Base-by-base conservation (phyloP, 75 land plant genomes). In the Ceratopteris richardii region DNA sequence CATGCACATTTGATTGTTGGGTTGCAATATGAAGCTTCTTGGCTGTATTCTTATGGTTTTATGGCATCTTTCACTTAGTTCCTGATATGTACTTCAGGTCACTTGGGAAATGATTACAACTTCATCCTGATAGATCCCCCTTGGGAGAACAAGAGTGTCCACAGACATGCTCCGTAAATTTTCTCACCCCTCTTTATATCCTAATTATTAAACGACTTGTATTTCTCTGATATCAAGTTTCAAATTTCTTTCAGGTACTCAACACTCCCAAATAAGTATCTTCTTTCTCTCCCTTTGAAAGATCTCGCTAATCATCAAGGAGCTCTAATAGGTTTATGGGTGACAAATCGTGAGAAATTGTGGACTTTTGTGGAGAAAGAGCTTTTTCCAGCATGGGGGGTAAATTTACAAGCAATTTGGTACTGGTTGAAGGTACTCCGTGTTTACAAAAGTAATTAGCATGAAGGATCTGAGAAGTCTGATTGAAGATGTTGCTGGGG, bases 61-160 rank as follows among this genome's bases (percentile, higher is more conserved):
- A n/a, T n/a, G n/a, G n/a, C n/a, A n/a, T n/a, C n/a, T n/a, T n/a
- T n/a, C n/a, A n/a, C n/a, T 24, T 23, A 33, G 13, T 27, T 40
- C 43, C 43, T 20, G 43, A 60, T 60, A 24, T 31, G 26, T 28
- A 39, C 21, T 44, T 37, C 30, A 69, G 72, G 41, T 19, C 19
- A 30, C n/a, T 31, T 57, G 29, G 27, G 14, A 11, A 58, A 63
- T 50, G 82, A 87, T 16, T 93, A 71, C 77, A 89, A 81, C 44
- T 75, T 93, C 29, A 82, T 93, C 29, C 68, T 93, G 23, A 63
- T 93, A 46, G 98, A 93, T 75, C 98, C 98, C 26, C 98, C 98
- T 29, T 93, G 98, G 98, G 98, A 93, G 53, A 93, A 93, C 66
- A 77, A 80, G 70, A 93, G 98, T 77, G 98, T 81, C 2, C 66